Base-by-base conservation (phyloP, 345 rosid genomes). In the Crucihimalaya himalaica region DNA sequence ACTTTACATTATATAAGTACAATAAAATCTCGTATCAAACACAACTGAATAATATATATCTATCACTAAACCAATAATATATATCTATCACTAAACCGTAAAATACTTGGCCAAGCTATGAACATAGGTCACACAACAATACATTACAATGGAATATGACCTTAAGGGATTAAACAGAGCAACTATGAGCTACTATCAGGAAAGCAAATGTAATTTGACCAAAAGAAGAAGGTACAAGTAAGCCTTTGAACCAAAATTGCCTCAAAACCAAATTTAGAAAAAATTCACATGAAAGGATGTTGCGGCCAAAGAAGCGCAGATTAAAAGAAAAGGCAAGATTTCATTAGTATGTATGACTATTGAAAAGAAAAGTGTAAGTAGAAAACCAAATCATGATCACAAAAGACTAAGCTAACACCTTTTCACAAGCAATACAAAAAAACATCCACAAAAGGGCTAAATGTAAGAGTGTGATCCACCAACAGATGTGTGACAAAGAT, bases 371-470 rank as follows among this genome's bases (percentile, higher is more conserved):
- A 18, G 11, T 13, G 6, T 15, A 2, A 42, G 63, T 53, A 56
- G 57, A 8, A 73, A 63, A 23, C 20, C 11, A 54, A 43, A 64
- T 63, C 77, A 43, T 45, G 48, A 34, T 43, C 76, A 29, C 55
- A 72, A 9, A 43, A 53, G 54, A 52, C 63, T 39, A 9, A 47
- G 56, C 19, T 31, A 28, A 39, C 32, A 52, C 47, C 16, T 42
- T 65, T 42, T 19, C 73, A 58, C 65, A 66, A 39, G 72, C 27
- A 58, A 57, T 15, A 47, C 15, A 48, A 66, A 45, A 72, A 31
- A 54, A 56, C n/a, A 65, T 58, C 67, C 34, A 66, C 18, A 31
- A 27, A 46, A 32, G 15, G 8, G 40, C 66, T 25, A 9, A 47
- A 8, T 34, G 31, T 10, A 39, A 27, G 62, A 29, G 55, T 25